Evolutionary conservation across 768 basidiomycete species (phyloP).

Genomic region (Leucocoprinus leucothites): DNA sequence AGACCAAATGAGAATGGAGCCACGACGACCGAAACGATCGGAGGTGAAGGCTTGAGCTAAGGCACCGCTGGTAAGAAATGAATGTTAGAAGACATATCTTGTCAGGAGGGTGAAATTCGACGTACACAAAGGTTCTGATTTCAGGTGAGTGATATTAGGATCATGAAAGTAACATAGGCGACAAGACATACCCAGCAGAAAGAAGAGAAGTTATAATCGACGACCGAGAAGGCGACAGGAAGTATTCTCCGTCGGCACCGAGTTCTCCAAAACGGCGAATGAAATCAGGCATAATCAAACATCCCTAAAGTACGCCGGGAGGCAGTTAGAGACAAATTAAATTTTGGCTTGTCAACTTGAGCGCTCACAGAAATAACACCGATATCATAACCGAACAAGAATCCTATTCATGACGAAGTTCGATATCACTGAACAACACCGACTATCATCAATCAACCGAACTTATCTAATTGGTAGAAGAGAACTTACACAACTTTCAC

Average conservation of each 20-base stretch:
- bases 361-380: conserved; percentile 66
- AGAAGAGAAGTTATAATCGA: conserved; percentile 78
- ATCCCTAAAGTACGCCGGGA: conserved; percentile 46
- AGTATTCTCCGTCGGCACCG: conserved; percentile 39
- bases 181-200: conserved; percentile 58
- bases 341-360: not conserved
- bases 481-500: not conserved
- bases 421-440: not conserved
- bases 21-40: conserved; percentile 67
- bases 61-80: conserved; percentile 42
- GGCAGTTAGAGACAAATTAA: not conserved
- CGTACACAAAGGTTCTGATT: conserved; percentile 52
- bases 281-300: conserved; percentile 79
- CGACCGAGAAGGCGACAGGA: conserved; percentile 61
- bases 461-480: not conserved
- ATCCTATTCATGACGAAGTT: conserved; percentile 34
- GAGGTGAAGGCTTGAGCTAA: conserved; percentile 72
- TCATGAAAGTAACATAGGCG: not conserved
- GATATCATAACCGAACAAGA: conserved; percentile 74
- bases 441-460: not conserved
- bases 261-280: conserved; percentile 62
- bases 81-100: conserved; percentile 5
- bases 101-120: conserved; percentile 4
- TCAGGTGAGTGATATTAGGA: not conserved
- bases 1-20: conserved; percentile 76